Evolutionary conservation across 148 eudicot species (phyloP).

Genomic region (Agrostemma githago): DNA sequence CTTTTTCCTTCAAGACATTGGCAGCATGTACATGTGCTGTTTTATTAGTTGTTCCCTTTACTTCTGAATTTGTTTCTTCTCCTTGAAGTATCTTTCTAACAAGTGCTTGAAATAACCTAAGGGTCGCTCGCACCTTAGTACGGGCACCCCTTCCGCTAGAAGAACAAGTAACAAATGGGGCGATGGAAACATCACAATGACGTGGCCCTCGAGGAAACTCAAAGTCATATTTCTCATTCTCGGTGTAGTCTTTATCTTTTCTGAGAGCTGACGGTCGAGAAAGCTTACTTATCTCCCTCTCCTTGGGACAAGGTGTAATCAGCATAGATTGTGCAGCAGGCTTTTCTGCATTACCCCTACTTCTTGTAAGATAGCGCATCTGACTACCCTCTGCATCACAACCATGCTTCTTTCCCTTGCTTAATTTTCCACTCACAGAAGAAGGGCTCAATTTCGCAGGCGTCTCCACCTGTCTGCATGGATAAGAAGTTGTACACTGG

Average conservation of each 20-base stretch:
- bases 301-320: slow-evolving; percentile 11
- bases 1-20: slow-evolving; percentile 39
- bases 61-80: slow-evolving; percentile 37
- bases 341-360: not conserved
- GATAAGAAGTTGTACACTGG: not conserved
- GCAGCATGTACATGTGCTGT: slow-evolving; percentile 50
- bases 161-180: not conserved
- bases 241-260: too few species aligned
- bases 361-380: slow-evolving; percentile 18
- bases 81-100: slow-evolving; percentile 66
- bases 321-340: slow-evolving; percentile 21
- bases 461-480: not conserved
- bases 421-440: slow-evolving; percentile 14
- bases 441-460: slow-evolving; percentile 19
- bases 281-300: slow-evolving; percentile 2
- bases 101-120: slow-evolving; percentile 50
- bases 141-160: slow-evolving; percentile 46
- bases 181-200: too few species aligned
- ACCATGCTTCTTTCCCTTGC: slow-evolving; percentile 23
- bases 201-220: too few species aligned
- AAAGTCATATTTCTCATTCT: too few species aligned
- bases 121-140: slow-evolving; percentile 53
- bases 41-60: slow-evolving; percentile 19
- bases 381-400: slow-evolving; percentile 16
- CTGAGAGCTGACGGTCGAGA: too few species aligned